phyloP scores from a whole-genome alignment of 1,284 basidiomycete genomes.

The Cryptococcus hybrid region DNA sequence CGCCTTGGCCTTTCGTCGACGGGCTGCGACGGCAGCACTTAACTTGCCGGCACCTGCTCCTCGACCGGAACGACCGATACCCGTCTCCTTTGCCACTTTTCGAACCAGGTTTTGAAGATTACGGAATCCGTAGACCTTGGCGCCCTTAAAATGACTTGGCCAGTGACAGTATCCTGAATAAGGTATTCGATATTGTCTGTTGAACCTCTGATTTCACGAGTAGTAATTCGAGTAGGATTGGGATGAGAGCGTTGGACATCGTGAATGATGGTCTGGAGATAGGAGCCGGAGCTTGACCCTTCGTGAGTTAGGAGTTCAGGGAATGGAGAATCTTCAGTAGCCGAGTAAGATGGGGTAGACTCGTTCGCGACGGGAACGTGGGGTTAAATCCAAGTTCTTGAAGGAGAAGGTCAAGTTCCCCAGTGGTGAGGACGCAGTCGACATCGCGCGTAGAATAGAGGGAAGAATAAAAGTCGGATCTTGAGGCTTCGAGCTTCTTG shows the following conservation, averaged over 20 bases:
- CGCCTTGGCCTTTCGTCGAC: conserved; percentile 47
- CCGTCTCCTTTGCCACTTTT: conserved; percentile 82
- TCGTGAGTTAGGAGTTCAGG: conserved; percentile 74
- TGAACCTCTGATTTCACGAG: conserved; percentile 61
- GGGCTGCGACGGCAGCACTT: conserved; percentile 46
- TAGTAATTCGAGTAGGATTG: conserved; percentile 56
- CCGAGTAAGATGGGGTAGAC: background rate
- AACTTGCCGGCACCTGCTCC: conserved; percentile 45
- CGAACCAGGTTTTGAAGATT: conserved; percentile 97
- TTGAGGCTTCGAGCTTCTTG: conserved; percentile 97
- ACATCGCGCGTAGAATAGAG: conserved; percentile 81
- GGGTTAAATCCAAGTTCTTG: conserved; percentile 79
- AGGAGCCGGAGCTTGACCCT: conserved; percentile 91
- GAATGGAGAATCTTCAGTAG: conserved; percentile 46
- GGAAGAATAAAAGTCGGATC: conserved; percentile 83
- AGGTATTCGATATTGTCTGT: conserved; percentile 66
- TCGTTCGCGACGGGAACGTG: conserved; percentile 33
- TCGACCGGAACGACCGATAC: conserved; percentile 62
- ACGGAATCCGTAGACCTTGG: conserved; percentile 95
- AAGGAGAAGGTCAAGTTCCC: conserved; percentile 87
- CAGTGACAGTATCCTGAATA: conserved; percentile 54
- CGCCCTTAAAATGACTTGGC: conserved; percentile 80
- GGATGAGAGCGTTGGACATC: conserved; percentile 54
- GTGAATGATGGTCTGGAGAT: conserved; percentile 73
- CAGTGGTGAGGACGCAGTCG: conserved; percentile 96